Conservation (phyloP, 2,329 filamentous ascomycete species). For the Fusarium veterinarium region DNA sequence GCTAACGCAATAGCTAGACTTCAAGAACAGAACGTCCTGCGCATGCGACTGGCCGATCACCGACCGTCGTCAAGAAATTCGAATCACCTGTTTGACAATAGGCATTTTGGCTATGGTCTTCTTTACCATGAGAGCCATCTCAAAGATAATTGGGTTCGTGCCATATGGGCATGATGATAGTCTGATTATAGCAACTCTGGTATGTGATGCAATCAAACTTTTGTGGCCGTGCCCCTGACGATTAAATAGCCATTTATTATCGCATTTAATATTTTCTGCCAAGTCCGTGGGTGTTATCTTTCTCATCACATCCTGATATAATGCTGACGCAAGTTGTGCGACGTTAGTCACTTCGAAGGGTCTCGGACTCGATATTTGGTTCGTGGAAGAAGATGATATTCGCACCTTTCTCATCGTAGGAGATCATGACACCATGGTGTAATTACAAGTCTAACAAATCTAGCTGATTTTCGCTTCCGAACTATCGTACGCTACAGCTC, state of each 20-base stretch:
- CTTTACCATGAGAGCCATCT: not conserved
- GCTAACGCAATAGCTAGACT: not conserved
- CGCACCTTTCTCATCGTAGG: not conserved
- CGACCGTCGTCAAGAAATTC: not conserved
- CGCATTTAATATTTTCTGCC: not conserved
- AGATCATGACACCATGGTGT: fast-evolving
- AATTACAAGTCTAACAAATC: fast-evolving
- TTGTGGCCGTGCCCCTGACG: no score
- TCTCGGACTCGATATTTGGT: not conserved
- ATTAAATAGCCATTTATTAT: not conserved
- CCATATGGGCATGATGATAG: slow-evolving; percentile 9
- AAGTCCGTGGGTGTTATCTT: not conserved
- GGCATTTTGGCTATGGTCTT: not conserved
- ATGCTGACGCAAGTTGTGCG: not conserved
- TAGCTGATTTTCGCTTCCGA: not conserved
- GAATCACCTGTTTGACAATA: not conserved
- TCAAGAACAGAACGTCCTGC: not conserved
- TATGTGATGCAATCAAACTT: not conserved
- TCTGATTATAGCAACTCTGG: not conserved
- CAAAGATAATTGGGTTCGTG: not conserved
- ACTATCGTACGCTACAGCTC: not conserved
- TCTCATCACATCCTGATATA: fast-evolving
- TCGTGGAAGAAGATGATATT: not conserved
- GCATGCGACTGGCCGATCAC: not conserved
- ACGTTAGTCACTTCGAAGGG: not conserved